phyloP scores from a whole-genome alignment of 2,329 filamentous ascomycete species.

The Drechslerella dactyloides region DNA sequence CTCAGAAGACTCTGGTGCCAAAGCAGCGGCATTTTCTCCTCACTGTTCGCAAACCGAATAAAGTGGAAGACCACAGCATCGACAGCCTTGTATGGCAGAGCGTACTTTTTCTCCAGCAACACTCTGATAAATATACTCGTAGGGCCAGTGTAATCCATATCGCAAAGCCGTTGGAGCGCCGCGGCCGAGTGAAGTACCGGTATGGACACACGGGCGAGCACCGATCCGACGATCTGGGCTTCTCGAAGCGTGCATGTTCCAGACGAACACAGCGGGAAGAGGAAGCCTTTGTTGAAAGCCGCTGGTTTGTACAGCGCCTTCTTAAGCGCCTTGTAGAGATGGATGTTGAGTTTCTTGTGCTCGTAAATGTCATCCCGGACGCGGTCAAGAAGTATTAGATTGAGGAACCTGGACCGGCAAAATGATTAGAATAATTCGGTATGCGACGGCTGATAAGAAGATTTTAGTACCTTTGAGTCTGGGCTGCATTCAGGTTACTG shows the following conservation, averaged over 20 bases:
- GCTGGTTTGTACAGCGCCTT: conserved; percentile 92
- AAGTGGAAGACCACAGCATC: conserved; percentile 97
- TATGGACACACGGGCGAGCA: conserved; percentile 61
- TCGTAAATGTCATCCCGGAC: conserved; percentile 95
- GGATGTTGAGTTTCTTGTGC: conserved; percentile 91
- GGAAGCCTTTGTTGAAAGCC: conserved; percentile 93
- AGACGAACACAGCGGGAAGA: conserved; percentile 78
- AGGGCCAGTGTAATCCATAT: conserved; percentile 90
- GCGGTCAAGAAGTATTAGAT: conserved; percentile 82
- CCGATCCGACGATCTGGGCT: conserved; percentile 86
- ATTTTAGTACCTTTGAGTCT: conserved; percentile 52
- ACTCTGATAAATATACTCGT: conserved; percentile 95
- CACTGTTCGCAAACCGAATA: conserved; percentile 78
- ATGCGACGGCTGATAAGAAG: background rate
- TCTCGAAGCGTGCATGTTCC: conserved; percentile 91
- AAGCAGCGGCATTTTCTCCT: conserved; percentile 79
- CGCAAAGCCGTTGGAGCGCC: conserved; percentile 92
- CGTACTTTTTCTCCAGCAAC: conserved; percentile 95
- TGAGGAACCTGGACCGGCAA: conserved; percentile 67
- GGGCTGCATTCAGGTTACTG: conserved; percentile 72
- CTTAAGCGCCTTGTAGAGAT: conserved; percentile 92
- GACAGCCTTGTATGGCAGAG: conserved; percentile 90
- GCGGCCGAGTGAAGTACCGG: conserved; percentile 73
- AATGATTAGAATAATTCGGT: background rate
- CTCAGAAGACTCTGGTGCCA: conserved; percentile 94